phyloP scores from a whole-genome alignment of 768 basidiomycete species.

The Cytidiella melzeri region DNA sequence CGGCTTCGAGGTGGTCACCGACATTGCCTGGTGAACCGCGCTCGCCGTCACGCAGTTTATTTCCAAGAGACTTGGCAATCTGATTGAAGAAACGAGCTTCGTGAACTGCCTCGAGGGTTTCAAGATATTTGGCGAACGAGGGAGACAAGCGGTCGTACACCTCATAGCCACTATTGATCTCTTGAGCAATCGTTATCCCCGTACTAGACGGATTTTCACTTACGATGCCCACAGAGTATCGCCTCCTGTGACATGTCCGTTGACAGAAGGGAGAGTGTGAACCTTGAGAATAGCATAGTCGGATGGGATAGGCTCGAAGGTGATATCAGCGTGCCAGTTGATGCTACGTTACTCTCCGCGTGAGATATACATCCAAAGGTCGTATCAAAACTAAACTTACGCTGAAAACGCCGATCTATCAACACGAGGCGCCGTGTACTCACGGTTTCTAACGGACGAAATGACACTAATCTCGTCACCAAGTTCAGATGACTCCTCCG shows the following conservation, averaged over 20 bases:
- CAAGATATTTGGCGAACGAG: constrained; percentile 12
- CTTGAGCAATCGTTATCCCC: neutral
- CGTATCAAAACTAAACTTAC: constrained; percentile 4
- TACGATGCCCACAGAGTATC: constrained; percentile 14
- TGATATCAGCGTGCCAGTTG: constrained; percentile 13
- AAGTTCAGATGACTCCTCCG: constrained; percentile 11
- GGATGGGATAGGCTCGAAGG: constrained; percentile 11
- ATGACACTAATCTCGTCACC: constrained; percentile 14
- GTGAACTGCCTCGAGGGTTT: constrained; percentile 13
- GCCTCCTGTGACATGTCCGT: constrained; percentile 1
- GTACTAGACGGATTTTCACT: neutral
- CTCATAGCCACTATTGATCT: constrained; percentile 8
- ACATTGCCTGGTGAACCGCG: constrained; percentile 13
- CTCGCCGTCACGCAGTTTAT: constrained; percentile 13
- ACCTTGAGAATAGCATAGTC: constrained; percentile 14
- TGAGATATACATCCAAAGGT: neutral
- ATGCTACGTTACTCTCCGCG: constrained; percentile 1
- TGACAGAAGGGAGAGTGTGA: constrained; percentile 11
- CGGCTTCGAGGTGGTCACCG: constrained; percentile 15
- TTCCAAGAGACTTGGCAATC: constrained; percentile 8
- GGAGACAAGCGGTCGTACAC: constrained; percentile 13
- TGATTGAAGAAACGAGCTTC: constrained; percentile 14
- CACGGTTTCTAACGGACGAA: constrained; percentile 7
- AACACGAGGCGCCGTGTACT: constrained; percentile 2
- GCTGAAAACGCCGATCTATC: constrained; percentile 10